These are phyloP conservation scores for Nicotiana knightiana DNA, from an alignment of 257 asterid genomes.

Conservation along the genomic window DNA sequence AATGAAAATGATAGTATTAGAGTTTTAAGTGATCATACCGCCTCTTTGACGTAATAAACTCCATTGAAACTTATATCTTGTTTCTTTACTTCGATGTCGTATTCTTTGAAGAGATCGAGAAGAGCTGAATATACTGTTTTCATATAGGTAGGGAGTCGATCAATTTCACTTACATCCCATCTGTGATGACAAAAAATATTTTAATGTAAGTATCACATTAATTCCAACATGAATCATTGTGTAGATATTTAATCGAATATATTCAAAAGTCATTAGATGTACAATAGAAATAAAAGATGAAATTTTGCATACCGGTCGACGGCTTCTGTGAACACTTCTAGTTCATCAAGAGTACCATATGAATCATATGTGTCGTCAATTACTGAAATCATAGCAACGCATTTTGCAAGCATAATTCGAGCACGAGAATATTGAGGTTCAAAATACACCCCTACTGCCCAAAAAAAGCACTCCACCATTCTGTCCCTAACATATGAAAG, in stretches of 20 bases:
- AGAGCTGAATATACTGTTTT: neutral
- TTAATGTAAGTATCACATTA: no score
- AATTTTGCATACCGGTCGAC: neutral
- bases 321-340: neutral
- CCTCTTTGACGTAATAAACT: neutral
- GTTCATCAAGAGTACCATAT: conserved; percentile 12
- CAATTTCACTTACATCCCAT: neutral
- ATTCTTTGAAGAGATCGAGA: neutral
- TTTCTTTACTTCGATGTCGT: neutral
- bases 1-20: neutral
- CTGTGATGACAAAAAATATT: no score
- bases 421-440: conserved; percentile 11
- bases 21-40: neutral
- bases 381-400: neutral
- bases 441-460: conserved; percentile 14
- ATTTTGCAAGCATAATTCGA: conserved; percentile 16
- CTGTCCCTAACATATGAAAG: conserved; percentile 12
- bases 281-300: no score
- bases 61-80: neutral
- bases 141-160: neutral
- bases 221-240: no score
- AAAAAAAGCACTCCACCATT: conserved; percentile 20
- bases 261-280: neutral
- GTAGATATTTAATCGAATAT: neutral
- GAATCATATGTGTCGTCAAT: conserved; percentile 20